These are phyloP conservation scores for Bipolaris sorokiniana DNA, from an alignment of 2,329 filamentous ascomycete genomes.

Conservation along the genomic window DNA sequence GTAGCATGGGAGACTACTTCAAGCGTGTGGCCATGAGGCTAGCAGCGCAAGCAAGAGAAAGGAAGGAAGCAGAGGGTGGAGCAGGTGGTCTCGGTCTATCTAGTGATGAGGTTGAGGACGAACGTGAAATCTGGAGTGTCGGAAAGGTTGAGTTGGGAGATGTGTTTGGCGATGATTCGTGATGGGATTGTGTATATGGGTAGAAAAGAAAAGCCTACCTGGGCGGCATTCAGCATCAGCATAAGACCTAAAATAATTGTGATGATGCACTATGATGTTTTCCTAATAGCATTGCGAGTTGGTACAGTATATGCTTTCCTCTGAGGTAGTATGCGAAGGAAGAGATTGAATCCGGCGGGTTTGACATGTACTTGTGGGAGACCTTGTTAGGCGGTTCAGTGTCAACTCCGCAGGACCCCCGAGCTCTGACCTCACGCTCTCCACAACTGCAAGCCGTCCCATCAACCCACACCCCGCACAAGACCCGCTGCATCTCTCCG, in stretches of 20 bases:
- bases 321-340: background rate
- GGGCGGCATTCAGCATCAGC: constrained; percentile 5
- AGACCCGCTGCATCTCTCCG: constrained; percentile 14
- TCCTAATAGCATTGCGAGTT: constrained; percentile 12
- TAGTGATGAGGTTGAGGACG: constrained; percentile 91
- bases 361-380: background rate
- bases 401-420: constrained; percentile 30
- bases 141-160: constrained; percentile 85
- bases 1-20: constrained; percentile 96
- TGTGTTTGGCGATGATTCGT: constrained; percentile 35
- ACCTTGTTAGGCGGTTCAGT: constrained; percentile 5
- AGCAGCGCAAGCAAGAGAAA: constrained; percentile 84
- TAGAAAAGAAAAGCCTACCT: constrained; percentile 8
- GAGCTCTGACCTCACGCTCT: constrained; percentile 35
- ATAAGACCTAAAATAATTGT: constrained; percentile 1
- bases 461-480: constrained; percentile 32
- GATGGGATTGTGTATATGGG: background rate
- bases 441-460: constrained; percentile 20
- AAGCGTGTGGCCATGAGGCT: constrained; percentile 87
- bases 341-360: background rate
- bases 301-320: background rate
- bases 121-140: constrained; percentile 94
- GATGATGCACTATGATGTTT: background rate
- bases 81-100: constrained; percentile 82
- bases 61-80: constrained; percentile 89